A percentile compares a stretch with the other conserved stretches of the same genome.
Evolutionary conservation across 192 early-diverging fungal species (phyloP).

Genomic region (Coemansia sp.): DNA sequence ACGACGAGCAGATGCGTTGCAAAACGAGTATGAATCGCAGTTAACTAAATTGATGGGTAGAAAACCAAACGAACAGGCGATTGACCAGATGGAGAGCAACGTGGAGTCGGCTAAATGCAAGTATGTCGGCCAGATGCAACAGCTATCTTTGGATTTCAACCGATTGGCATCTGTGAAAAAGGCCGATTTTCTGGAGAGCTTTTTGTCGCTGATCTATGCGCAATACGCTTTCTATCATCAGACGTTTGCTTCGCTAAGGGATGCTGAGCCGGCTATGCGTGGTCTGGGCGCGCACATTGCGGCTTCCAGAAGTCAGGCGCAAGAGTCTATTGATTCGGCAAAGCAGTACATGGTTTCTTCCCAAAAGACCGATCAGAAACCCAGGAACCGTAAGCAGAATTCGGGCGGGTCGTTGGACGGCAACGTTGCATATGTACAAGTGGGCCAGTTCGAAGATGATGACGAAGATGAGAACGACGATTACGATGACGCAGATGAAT

Average conservation of each 20-base stretch:
- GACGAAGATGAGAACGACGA: constrained; percentile 29
- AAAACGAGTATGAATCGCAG: constrained; percentile 49
- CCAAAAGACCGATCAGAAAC: background rate
- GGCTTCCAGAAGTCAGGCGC: constrained; percentile 13
- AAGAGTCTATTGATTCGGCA: constrained; percentile 18
- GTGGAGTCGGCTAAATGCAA: constrained; percentile 61
- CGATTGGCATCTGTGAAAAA: constrained; percentile 71
- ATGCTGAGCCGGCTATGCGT: constrained; percentile 80
- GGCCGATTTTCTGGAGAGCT: constrained; percentile 63
- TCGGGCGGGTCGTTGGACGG: constrained; percentile 12
- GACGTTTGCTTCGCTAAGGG: constrained; percentile 74
- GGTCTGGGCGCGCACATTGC: constrained; percentile 55
- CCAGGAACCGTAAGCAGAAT: background rate
- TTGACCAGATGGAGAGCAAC: constrained; percentile 50
- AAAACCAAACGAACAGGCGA: constrained; percentile 25
- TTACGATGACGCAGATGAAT: constrained; percentile 11
- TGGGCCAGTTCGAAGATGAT: constrained; percentile 48
- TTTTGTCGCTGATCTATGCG: constrained; percentile 73
- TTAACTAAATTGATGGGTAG: constrained; percentile 30
- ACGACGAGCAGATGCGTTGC: constrained; percentile 23
- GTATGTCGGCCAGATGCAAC: constrained; percentile 63
- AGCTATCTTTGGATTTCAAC: constrained; percentile 71
- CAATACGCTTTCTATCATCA: constrained; percentile 83
- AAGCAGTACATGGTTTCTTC: constrained; percentile 20
- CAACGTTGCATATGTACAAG: constrained; percentile 32